Percentiles rank a stretch among this genome's conserved stretches.
These are phyloP conservation scores for Suhomyces terraborum DNA, from an alignment of 1,139 yeast species.

Conservation along the genomic window DNA sequence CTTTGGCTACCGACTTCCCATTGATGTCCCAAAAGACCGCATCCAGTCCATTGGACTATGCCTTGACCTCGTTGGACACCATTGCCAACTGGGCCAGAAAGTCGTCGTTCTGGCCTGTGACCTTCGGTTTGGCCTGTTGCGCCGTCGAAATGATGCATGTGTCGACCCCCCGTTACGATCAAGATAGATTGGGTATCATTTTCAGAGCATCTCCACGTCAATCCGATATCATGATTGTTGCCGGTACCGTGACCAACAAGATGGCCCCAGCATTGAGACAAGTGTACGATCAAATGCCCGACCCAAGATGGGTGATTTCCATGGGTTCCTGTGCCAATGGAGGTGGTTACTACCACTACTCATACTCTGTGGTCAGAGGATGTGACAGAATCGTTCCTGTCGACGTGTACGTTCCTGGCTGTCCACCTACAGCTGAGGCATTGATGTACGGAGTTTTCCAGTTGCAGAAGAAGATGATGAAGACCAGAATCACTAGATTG, in stretches of 20 bases:
- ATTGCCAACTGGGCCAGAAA: slow-evolving; percentile 92
- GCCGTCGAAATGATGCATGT: slow-evolving; percentile 97
- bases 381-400: slow-evolving; percentile 89
- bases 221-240: slow-evolving; percentile 90
- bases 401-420: slow-evolving; percentile 89
- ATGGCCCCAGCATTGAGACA: slow-evolving; percentile 95
- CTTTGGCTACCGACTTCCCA: slow-evolving; percentile 47
- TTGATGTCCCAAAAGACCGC: slow-evolving; percentile 49
- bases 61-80: slow-evolving; percentile 79
- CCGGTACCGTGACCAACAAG: slow-evolving; percentile 88
- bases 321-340: slow-evolving; percentile 97
- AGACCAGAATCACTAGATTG: slow-evolving; percentile 75
- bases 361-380: slow-evolving; percentile 87
- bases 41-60: slow-evolving; percentile 68
- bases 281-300: slow-evolving; percentile 94
- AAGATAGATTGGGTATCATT: slow-evolving; percentile 89
- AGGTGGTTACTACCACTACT: slow-evolving; percentile 91
- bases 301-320: slow-evolving; percentile 86
- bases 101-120: slow-evolving; percentile 92
- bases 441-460: slow-evolving; percentile 89
- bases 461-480: slow-evolving; percentile 87
- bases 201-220: slow-evolving; percentile 95
- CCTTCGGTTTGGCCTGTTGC: slow-evolving; percentile 90
- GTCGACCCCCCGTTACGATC: slow-evolving; percentile 89
- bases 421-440: slow-evolving; percentile 92